Evolutionary conservation across 148 eudicot species (phyloP).

Genomic region (Fagopyrum esculentum): DNA sequence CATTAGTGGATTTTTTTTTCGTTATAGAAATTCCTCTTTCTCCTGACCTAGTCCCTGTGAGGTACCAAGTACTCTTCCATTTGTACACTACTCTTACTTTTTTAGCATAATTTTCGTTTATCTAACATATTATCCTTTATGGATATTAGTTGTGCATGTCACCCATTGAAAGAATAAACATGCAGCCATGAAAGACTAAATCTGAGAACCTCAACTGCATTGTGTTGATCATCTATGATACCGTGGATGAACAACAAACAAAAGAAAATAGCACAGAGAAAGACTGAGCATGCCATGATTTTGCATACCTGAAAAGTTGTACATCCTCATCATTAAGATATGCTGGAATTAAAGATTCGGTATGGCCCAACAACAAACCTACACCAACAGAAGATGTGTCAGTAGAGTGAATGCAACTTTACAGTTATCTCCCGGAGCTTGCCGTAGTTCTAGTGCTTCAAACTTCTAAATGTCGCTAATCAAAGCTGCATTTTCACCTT

Average conservation of each 20-base stretch:
- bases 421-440: neutral
- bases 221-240: neutral
- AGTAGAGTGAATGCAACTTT: neutral
- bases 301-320: slow-evolving; percentile 74
- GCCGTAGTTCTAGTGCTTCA: neutral
- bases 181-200: neutral
- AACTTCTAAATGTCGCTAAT: neutral
- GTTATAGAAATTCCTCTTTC: neutral
- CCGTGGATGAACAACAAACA: neutral
- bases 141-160: neutral
- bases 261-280: neutral
- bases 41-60: neutral
- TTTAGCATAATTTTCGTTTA: neutral
- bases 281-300: neutral
- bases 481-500: neutral
- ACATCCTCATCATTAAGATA: slow-evolving; percentile 87
- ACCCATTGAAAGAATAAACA: neutral
- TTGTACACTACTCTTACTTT: neutral
- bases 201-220: neutral
- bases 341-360: slow-evolving; percentile 74
- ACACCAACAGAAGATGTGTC: slow-evolving; percentile 23
- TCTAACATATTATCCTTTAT: neutral
- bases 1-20: neutral
- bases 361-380: slow-evolving; percentile 91
- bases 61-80: neutral